Percentiles rank a stretch among this genome's conserved stretches.
phyloP scores from a whole-genome alignment of 2,329 filamentous ascomycete species.

The Tolypocladium cylindrosporum region DNA sequence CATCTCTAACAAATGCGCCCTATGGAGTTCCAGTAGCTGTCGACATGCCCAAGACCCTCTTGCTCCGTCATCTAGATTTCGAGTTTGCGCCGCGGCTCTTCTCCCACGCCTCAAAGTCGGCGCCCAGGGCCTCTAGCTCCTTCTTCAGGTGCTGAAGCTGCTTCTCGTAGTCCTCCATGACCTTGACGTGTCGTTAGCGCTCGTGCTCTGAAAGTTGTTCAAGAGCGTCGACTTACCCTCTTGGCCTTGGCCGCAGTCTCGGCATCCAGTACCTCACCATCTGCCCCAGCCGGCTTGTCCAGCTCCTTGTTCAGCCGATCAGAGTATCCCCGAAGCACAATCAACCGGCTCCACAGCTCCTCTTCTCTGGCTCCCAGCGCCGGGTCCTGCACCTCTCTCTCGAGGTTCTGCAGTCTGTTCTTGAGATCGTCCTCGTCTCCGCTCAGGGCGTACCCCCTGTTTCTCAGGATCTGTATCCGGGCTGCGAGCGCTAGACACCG shows the following conservation, averaged over 20 bases:
- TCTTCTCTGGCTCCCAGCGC: conserved; percentile 66
- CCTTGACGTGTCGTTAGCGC: conserved; percentile 33
- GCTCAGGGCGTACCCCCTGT: conserved; percentile 71
- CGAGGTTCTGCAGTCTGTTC: conserved; percentile 58
- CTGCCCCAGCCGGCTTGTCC: conserved; percentile 51
- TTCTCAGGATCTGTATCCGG: conserved; percentile 70
- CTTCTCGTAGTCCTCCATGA: conserved; percentile 72
- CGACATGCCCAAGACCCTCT: neutral
- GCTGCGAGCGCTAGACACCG: conserved; percentile 66
- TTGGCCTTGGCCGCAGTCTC: conserved; percentile 64
- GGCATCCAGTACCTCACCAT: conserved; percentile 51
- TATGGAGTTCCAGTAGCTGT: neutral
- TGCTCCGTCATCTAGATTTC: conserved; percentile 17
- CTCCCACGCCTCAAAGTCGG: conserved; percentile 47
- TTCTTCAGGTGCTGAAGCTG: conserved; percentile 68
- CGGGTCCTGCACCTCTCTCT: conserved; percentile 63
- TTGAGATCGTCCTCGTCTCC: conserved; percentile 70
- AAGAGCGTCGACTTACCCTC: conserved; percentile 43
- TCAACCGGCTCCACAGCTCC: conserved; percentile 77
- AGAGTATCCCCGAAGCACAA: conserved; percentile 63
- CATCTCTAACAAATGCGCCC: neutral
- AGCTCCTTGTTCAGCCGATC: conserved; percentile 64
- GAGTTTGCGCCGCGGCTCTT: conserved; percentile 33
- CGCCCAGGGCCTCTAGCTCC: conserved; percentile 54
- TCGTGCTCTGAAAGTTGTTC: neutral